phyloP scores from a whole-genome alignment of 306 rosid genomes.

The Vigna unguiculata region DNA sequence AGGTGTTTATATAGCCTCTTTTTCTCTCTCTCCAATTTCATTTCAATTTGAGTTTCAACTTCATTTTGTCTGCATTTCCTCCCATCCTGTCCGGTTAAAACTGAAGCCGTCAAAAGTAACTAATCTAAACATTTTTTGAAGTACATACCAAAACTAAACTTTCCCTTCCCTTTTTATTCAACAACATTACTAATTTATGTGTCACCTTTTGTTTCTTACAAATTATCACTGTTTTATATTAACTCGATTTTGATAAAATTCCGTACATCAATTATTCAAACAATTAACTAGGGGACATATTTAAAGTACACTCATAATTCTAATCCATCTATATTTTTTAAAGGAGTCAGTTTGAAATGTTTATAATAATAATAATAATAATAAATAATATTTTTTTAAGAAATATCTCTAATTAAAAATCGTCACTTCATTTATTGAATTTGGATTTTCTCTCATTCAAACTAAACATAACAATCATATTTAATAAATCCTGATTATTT shows the following conservation, averaged over 20 bases:
- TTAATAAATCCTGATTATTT: too few species aligned
- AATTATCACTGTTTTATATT: not conserved
- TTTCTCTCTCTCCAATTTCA: conserved; percentile 57
- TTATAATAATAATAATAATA: too few species aligned
- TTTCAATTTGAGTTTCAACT: conserved; percentile 79
- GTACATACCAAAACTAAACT: too few species aligned
- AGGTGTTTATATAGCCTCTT: conserved; percentile 64
- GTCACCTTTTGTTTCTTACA: not conserved
- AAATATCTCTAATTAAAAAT: too few species aligned
- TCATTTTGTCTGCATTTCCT: conserved; percentile 71
- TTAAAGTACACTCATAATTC: not conserved
- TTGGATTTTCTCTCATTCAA: too few species aligned
- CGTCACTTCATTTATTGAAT: too few species aligned
- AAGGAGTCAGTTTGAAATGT: too few species aligned
- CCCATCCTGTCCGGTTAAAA: conserved; percentile 30
- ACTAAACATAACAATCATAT: too few species aligned
- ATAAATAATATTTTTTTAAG: too few species aligned
- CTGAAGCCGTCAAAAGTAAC: conserved; percentile 28
- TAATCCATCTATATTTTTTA: not conserved
- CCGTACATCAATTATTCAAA: not conserved
- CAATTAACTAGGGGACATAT: not conserved
- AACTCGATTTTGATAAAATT: not conserved
- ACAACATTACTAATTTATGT: too few species aligned
- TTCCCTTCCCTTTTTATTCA: too few species aligned
- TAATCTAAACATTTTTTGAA: not conserved